Conservation (phyloP, 345 rosid species). For the Ailanthus altissimus region DNA sequence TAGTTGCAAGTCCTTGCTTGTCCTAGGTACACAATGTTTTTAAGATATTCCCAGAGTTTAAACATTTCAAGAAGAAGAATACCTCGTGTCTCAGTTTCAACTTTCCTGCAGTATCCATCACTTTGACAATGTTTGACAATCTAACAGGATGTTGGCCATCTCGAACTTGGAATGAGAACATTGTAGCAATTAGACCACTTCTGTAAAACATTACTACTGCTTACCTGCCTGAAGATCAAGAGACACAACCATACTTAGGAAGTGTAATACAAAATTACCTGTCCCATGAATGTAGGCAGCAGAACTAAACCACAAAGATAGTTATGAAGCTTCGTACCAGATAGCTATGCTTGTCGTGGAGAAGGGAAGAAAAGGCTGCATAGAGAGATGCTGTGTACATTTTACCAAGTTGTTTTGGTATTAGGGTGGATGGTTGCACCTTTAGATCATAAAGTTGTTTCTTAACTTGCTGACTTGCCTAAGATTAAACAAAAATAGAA, state of each 20-base stretch:
- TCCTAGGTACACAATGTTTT: not conserved
- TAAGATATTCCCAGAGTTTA: not conserved
- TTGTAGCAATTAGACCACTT: conserved; percentile 84
- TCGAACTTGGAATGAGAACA: conserved; percentile 71
- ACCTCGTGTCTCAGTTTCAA: conserved; percentile 94
- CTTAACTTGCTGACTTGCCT: conserved; percentile 60
- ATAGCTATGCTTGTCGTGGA: conserved; percentile 61
- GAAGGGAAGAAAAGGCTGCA: conserved; percentile 91
- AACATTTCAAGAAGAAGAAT: conserved; percentile 12
- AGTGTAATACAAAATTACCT: not conserved
- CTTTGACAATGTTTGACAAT: conserved; percentile 70
- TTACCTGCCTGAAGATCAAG: conserved; percentile 54
- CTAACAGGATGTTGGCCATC: conserved; percentile 72
- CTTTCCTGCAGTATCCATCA: conserved; percentile 68
- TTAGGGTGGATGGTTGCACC: conserved; percentile 81
- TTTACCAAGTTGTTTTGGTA: conserved; percentile 97
- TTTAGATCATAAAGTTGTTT: conserved; percentile 78
- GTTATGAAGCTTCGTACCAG: conserved; percentile 3
- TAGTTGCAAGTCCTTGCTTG: not conserved
- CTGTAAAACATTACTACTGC: conserved; percentile 88
- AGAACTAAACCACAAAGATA: not conserved
- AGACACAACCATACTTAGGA: not conserved
- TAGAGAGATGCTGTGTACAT: conserved; percentile 98
- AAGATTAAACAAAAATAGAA: not conserved
- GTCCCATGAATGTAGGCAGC: not conserved